Percentiles rank a stretch among this genome's conserved stretches.
Conservation (phyloP, 1,284 basidiomycete genomes). For the Hemileia vastatrix region DNA sequence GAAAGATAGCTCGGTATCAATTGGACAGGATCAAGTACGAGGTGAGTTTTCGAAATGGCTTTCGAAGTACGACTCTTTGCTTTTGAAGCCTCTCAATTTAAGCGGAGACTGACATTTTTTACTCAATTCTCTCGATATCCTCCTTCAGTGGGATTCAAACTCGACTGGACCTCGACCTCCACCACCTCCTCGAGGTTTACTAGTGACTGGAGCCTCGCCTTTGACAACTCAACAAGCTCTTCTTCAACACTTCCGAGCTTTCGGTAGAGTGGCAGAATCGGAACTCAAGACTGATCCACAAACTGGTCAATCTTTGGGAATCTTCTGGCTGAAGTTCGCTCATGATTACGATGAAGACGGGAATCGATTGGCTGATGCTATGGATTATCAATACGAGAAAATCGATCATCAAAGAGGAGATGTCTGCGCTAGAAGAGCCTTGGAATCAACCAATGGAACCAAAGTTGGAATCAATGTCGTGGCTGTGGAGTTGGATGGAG, state of each 20-base stretch:
- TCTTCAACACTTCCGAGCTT: constrained; percentile 57
- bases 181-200: constrained; percentile 54
- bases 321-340: constrained; percentile 64
- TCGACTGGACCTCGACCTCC: constrained; percentile 67
- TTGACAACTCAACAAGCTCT: constrained; percentile 61
- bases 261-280: constrained; percentile 61
- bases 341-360: constrained; percentile 42
- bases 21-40: constrained; percentile 1
- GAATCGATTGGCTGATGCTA: not conserved
- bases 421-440: constrained; percentile 37
- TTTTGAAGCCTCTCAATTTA: constrained; percentile 25
- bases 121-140: constrained; percentile 2
- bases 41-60: constrained; percentile 21
- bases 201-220: constrained; percentile 63
- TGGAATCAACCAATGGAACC: constrained; percentile 29
- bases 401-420: constrained; percentile 46
- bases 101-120: constrained; percentile 14
- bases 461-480: constrained; percentile 44
- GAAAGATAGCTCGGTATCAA: constrained; percentile 18
- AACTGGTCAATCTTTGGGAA: constrained; percentile 71
- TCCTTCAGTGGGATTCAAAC: constrained; percentile 60
- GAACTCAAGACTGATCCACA: constrained; percentile 70
- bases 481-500: constrained; percentile 44
- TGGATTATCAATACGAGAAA: constrained; percentile 2
- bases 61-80: constrained; percentile 25